These are phyloP conservation scores for Tulasnella sp. DNA, from an alignment of 768 basidiomycete species.

Conservation along the genomic window DNA sequence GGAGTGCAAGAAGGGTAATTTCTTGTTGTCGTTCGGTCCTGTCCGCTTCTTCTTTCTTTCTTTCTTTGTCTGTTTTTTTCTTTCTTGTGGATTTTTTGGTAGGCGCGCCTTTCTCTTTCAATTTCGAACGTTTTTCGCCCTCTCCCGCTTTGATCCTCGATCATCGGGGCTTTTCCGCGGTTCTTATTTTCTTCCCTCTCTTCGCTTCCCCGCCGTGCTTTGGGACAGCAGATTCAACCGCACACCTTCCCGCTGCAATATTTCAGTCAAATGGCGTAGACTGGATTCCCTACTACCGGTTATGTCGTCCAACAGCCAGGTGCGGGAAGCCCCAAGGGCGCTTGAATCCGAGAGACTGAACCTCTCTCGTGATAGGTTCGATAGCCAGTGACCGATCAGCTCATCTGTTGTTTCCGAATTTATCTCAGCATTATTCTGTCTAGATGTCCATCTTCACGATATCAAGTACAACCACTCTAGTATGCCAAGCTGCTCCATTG, in stretches of 20 bases:
- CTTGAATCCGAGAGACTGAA: neutral
- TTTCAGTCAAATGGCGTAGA: neutral
- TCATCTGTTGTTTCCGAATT: neutral
- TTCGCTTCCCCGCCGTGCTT: no score
- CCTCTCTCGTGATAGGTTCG: neutral
- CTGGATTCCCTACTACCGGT: constrained; percentile 13
- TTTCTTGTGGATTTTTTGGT: neutral
- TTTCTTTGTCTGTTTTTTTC: neutral
- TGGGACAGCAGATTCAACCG: neutral
- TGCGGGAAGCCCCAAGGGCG: neutral
- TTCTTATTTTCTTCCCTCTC: neutral
- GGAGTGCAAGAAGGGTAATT: neutral
- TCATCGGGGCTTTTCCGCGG: neutral
- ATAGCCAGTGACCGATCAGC: no score
- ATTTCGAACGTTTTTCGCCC: neutral
- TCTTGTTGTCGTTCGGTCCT: neutral
- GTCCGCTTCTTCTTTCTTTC: neutral
- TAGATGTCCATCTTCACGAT: constrained; percentile 22
- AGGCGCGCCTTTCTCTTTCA: neutral
- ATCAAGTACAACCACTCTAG: constrained; percentile 21
- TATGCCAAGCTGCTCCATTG: neutral
- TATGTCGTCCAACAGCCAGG: neutral
- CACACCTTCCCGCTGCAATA: neutral
- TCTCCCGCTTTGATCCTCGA: neutral
- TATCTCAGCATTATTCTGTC: neutral